phyloP scores from a whole-genome alignment of 148 eudicot species.

The Vaccinium corymbosum region DNA sequence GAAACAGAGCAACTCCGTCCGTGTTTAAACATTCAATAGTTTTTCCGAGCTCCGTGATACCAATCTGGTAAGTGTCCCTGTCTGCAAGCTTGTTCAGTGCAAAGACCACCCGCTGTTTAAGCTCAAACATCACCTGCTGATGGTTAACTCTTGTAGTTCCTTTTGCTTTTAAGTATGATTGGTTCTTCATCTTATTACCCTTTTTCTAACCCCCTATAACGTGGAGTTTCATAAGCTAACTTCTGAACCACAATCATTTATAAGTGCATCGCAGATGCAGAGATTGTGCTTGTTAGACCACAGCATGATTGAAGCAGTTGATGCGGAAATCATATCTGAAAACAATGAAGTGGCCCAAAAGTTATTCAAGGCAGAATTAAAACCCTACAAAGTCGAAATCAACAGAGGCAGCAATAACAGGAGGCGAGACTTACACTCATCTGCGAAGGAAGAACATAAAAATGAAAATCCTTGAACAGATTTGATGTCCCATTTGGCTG shows the following conservation, averaged over 20 bases:
- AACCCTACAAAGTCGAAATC: not conserved
- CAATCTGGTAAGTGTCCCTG: slow-evolving; percentile 73
- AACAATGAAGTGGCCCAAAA: not conserved
- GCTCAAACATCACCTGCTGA: slow-evolving; percentile 63
- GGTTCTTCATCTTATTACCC: slow-evolving; percentile 43
- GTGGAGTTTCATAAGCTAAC: not conserved
- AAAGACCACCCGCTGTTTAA: slow-evolving; percentile 58
- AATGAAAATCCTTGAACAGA: not conserved
- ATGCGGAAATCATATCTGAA: slow-evolving; percentile 1
- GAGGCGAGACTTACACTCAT: not conserved
- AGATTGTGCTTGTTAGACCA: not conserved
- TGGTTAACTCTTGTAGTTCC: slow-evolving; percentile 47
- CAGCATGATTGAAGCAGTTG: not conserved
- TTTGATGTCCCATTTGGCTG: not conserved
- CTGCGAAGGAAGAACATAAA: not conserved
- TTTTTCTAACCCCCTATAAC: not conserved
- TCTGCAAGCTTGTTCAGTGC: slow-evolving; percentile 79
- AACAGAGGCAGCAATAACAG: not conserved
- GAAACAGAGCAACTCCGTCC: slow-evolving; percentile 58
- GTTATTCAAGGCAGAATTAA: not conserved
- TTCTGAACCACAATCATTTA: not conserved
- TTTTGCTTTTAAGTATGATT: slow-evolving; percentile 43
- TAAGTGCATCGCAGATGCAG: not conserved
- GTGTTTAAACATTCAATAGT: slow-evolving; percentile 50
- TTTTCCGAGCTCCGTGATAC: slow-evolving; percentile 70